A percentile compares a stretch with the other conserved stretches of the same genome.
phyloP scores from a whole-genome alignment of 1,284 basidiomycete genomes.

The Ceratobasidium sp. region DNA sequence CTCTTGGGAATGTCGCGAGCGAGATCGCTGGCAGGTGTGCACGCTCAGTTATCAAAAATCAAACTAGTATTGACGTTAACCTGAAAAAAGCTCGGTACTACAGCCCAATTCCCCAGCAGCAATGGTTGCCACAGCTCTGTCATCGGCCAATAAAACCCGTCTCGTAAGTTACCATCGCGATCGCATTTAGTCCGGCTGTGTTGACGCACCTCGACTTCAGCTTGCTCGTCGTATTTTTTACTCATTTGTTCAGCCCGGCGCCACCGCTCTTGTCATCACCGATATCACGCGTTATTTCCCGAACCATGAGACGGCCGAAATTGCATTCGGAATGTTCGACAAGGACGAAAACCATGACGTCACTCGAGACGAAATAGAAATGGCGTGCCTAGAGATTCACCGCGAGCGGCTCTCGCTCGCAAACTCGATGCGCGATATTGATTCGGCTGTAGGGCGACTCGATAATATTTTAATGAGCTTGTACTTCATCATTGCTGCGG shows the following conservation, averaged over 20 bases:
- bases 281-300: slow-evolving; percentile 83
- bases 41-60: slow-evolving; percentile 29
- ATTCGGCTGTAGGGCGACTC: slow-evolving; percentile 85
- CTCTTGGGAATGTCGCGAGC: slow-evolving; percentile 78
- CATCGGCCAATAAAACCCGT: slow-evolving; percentile 84
- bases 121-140: slow-evolving; percentile 81
- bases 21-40: slow-evolving; percentile 74
- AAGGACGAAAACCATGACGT: slow-evolving; percentile 85
- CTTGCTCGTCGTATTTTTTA: slow-evolving; percentile 88
- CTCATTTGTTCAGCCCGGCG: slow-evolving; percentile 77
- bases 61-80: neutral
- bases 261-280: slow-evolving; percentile 69
- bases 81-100: slow-evolving; percentile 73
- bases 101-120: slow-evolving; percentile 90
- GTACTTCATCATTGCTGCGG: slow-evolving; percentile 70
- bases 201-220: slow-evolving; percentile 53
- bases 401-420: slow-evolving; percentile 86
- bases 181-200: slow-evolving; percentile 20
- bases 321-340: slow-evolving; percentile 81
- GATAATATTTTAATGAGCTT: slow-evolving; percentile 78
- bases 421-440: slow-evolving; percentile 89
- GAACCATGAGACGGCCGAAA: slow-evolving; percentile 70
- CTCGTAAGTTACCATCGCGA: slow-evolving; percentile 60
- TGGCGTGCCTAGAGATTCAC: slow-evolving; percentile 75
- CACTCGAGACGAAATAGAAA: slow-evolving; percentile 78